Percentiles rank a stretch among this genome's conserved stretches.
phyloP scores from a whole-genome alignment of 306 rosid genomes.

The Trichosanthes truncata region DNA sequence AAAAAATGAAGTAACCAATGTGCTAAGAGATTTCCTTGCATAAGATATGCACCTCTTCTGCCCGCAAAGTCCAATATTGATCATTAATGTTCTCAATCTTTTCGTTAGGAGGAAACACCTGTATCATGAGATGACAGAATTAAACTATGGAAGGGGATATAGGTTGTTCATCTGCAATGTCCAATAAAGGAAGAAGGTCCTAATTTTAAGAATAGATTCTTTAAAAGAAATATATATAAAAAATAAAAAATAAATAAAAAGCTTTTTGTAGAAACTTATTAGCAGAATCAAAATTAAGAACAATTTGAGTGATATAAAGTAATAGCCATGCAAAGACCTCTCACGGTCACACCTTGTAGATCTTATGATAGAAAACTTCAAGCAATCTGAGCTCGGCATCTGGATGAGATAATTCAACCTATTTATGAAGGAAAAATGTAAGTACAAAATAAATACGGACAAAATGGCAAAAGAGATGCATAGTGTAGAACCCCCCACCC shows the following conservation, averaged over 20 bases:
- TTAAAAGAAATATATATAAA: background rate
- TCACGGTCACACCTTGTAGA: conserved; percentile 56
- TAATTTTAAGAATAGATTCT: background rate
- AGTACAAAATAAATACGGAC: background rate
- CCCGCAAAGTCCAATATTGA: conserved; percentile 91
- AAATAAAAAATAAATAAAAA: too few relatives aligned
- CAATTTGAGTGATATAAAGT: conserved; percentile 3
- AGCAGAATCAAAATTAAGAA: background rate
- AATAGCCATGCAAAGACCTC: conserved; percentile 14
- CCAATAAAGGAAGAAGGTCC: background rate
- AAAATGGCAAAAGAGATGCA: background rate
- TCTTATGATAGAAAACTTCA: conserved; percentile 88
- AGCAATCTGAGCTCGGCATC: conserved; percentile 87
- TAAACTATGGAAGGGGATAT: background rate
- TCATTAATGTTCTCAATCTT: conserved; percentile 83
- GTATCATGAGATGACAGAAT: conserved; percentile 18
- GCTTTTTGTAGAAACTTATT: background rate
- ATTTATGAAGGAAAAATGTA: conserved; percentile 14
- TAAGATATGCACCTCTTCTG: conserved; percentile 62
- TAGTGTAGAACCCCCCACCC: background rate
- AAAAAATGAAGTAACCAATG: background rate
- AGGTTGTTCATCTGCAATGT: background rate
- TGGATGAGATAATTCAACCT: conserved; percentile 77
- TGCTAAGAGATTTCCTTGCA: background rate
- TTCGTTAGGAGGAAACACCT: conserved; percentile 78